Evolutionary conservation across 2,329 filamentous ascomycete species (phyloP), one percentile per base, ranked within the genome.

Genomic region (Pseudogymnoascus sp.): DNA sequence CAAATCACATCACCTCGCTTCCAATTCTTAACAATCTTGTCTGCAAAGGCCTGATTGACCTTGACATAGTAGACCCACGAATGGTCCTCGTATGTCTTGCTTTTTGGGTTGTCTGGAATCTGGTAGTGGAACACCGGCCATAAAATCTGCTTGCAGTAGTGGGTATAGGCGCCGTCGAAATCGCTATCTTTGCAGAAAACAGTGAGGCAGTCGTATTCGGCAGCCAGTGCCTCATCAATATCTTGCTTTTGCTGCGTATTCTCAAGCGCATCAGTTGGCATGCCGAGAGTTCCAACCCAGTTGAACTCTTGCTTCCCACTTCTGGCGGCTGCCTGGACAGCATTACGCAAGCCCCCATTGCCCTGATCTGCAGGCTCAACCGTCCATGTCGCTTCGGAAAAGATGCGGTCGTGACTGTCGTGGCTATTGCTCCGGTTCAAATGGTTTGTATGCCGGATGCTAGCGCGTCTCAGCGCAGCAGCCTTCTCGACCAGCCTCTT

Each of bases 91-190:
- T 96, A 97, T 0, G 93, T 93, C 74, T 97, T 97, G 84, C 92
- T 97, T 80, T 96, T 96, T 27, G 93, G 93, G 72, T 96, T 95
- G 72, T 97, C 94, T 0, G 93, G 94, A 64, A 97, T 96, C 75
- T 97, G 92, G 74, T 97, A 97, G 76, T 97, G 92, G 75, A 97
- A 96, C 64, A 97, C 92, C 1, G 93, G 93, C 93, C 93, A 97
- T 5, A 97, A 80, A 61, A 97, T 96, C 71, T 93, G 91, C 78
- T 97, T 97, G 86, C 92, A 97, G 73, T 94, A 97, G 75, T 97
- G 92, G 10, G 88, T 85, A 72, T 97, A 97, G 75, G 96, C 92
- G 1, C 92, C 92, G 70, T 97, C 89, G 72, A 97, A 92, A 74
- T 97, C 92, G 72, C 88, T 91, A 76, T 97, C 93, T 64, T 86